Evolutionary conservation across 2,329 filamentous ascomycete species (phyloP).

Genomic region (Beauveria caledonica): DNA sequence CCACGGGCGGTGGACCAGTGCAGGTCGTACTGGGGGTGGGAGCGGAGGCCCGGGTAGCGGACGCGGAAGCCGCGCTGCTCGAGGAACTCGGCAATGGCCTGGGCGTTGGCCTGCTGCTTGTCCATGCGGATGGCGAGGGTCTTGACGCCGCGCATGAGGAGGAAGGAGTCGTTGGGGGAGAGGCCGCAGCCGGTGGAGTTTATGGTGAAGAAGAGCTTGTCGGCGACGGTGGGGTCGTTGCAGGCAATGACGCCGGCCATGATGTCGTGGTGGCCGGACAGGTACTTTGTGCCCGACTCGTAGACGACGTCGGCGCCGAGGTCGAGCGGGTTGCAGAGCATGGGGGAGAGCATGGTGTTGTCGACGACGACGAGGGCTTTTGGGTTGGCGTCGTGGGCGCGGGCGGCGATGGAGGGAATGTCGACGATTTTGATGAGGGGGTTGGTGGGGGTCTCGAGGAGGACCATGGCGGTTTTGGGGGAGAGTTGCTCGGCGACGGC

Average conservation of each 20-base stretch:
- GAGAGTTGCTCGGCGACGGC: constrained; percentile 61
- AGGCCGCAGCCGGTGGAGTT: constrained; percentile 93
- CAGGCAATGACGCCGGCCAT: constrained; percentile 96
- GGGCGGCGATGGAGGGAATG: constrained; percentile 67
- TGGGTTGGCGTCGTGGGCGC: constrained; percentile 69
- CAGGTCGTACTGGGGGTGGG: constrained; percentile 91
- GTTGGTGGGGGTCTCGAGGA: constrained; percentile 95
- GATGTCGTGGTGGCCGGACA: constrained; percentile 96
- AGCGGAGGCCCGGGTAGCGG: constrained; percentile 86
- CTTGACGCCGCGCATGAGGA: constrained; percentile 92
- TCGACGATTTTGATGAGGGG: constrained; percentile 98
- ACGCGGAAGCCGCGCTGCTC: constrained; percentile 89
- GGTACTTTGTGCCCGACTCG: constrained; percentile 95
- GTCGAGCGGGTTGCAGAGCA: constrained; percentile 88
- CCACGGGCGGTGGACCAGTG: constrained; percentile 95
- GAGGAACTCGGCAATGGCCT: constrained; percentile 84
- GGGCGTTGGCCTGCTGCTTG: constrained; percentile 90
- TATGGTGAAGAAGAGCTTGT: constrained; percentile 93
- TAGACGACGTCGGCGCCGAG: constrained; percentile 94
- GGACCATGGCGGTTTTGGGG: constrained; percentile 84
- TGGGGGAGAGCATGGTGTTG: constrained; percentile 97
- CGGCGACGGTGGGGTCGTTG: constrained; percentile 72
- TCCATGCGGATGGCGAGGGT: constrained; percentile 97
- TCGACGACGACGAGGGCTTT: constrained; percentile 83
- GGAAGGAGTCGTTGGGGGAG: constrained; percentile 90